Percentiles rank a stretch among this genome's conserved stretches.
phyloP scores from a whole-genome alignment of 148 eudicot genomes.

The Rhododendron ferrugineum region DNA sequence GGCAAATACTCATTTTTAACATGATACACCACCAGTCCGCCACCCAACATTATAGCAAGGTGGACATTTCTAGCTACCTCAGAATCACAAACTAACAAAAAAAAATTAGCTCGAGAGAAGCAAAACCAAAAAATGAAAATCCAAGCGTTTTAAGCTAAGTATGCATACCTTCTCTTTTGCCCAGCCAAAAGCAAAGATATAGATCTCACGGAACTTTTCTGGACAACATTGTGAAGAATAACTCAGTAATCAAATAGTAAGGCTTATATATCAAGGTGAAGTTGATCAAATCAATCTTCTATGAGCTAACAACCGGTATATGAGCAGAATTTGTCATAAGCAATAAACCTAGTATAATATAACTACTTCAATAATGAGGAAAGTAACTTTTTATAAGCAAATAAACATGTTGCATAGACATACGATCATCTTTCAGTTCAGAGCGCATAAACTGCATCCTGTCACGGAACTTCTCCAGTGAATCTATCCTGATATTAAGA shows the following conservation, averaged over 20 bases:
- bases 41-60: neutral
- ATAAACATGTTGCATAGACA: conserved; percentile 9
- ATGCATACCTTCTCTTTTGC: conserved; percentile 90
- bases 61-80: neutral
- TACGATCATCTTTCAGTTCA: conserved; percentile 94
- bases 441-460: conserved; percentile 74
- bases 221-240: conserved; percentile 20
- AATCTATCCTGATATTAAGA: conserved; percentile 66
- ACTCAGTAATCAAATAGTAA: neutral
- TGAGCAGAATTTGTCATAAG: neutral
- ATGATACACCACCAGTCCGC: neutral
- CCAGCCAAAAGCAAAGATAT: conserved; percentile 93
- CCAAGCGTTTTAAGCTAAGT: neutral
- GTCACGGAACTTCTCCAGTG: conserved; percentile 77
- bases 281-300: conserved; percentile 6
- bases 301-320: neutral
- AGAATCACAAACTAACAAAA: neutral
- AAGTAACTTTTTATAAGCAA: neutral
- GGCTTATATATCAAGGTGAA: neutral
- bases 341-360: neutral
- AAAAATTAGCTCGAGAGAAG: neutral
- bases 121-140: neutral
- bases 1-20: neutral
- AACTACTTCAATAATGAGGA: neutral
- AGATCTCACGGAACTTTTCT: conserved; percentile 92